phyloP scores from a whole-genome alignment of 2,329 filamentous ascomycete genomes.

The Monilinia aucupariae region DNA sequence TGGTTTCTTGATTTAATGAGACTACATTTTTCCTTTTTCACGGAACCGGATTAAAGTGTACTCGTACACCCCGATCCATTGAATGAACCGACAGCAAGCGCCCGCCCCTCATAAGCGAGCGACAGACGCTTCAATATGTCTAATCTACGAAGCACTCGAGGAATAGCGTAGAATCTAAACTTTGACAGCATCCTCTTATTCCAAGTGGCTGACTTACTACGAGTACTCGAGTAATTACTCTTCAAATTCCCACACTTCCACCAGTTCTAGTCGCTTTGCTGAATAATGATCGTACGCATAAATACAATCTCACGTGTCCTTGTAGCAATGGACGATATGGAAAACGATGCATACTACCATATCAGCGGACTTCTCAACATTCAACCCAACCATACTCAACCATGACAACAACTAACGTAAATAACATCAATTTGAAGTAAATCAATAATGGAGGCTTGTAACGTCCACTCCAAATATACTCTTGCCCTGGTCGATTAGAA shows the following conservation, averaged over 20 bases:
- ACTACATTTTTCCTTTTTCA: constrained; percentile 12
- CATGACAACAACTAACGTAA: neutral
- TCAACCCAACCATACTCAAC: neutral
- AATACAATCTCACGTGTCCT: neutral
- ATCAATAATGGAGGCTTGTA: neutral
- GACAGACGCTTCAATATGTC: neutral
- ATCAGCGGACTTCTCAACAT: neutral
- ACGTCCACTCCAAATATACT: neutral
- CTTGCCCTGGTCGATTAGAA: neutral
- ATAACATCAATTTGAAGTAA: neutral
- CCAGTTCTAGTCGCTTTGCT: too few relatives aligned
- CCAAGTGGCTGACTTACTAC: too few relatives aligned
- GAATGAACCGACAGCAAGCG: neutral
- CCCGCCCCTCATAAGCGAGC: constrained; percentile 1
- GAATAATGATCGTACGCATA: too few relatives aligned
- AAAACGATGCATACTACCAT: neutral
- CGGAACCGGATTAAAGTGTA: constrained; percentile 13
- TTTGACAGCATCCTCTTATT: too few relatives aligned
- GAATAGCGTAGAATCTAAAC: neutral
- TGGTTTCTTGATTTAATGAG: constrained; percentile 6
- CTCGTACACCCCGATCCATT: neutral
- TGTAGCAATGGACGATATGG: neutral
- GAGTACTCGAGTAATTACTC: too few relatives aligned
- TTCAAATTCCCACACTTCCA: too few relatives aligned
- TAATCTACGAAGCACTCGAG: neutral